Evolutionary conservation across 257 asterid species (phyloP).

Genomic region (Plantago elongata): DNA sequence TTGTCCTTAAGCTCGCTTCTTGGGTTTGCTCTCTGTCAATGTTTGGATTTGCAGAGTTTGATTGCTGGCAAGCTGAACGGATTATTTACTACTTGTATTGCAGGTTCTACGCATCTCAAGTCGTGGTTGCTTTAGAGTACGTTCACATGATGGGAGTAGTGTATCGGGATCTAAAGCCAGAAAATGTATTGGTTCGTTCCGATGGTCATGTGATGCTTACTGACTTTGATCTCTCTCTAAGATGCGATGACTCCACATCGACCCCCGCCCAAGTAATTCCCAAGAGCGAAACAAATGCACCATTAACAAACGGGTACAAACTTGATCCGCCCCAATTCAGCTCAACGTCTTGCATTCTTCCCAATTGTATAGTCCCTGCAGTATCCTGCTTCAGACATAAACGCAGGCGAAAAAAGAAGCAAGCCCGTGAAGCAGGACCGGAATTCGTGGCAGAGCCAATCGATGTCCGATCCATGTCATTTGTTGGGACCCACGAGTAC

Average conservation of each 20-base stretch:
- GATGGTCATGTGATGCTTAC: conserved; percentile 81
- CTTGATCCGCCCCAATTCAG: conserved; percentile 44
- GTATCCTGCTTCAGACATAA: conserved; percentile 59
- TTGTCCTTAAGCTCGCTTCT: background rate
- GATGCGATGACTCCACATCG: conserved; percentile 53
- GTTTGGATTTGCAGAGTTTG: background rate
- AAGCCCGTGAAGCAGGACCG: conserved; percentile 36
- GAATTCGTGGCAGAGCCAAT: conserved; percentile 72
- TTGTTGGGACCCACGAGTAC: conserved; percentile 76
- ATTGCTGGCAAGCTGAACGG: background rate
- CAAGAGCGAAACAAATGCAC: conserved; percentile 24
- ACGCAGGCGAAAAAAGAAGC: conserved; percentile 57
- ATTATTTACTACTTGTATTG: background rate
- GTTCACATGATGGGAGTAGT: conserved; percentile 75
- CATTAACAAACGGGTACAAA: conserved; percentile 21
- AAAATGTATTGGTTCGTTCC: conserved; percentile 60
- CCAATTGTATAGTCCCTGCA: conserved; percentile 60
- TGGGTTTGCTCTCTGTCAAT: background rate
- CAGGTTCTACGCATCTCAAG: conserved; percentile 73
- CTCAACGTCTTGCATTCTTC: conserved; percentile 65
- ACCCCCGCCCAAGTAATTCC: conserved; percentile 68
- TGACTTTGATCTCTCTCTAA: conserved; percentile 62
- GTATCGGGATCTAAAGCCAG: conserved; percentile 73
- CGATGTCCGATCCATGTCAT: conserved; percentile 69
- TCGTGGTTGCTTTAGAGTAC: conserved; percentile 62